Conservation (phyloP, 1,284 basidiomycete genomes). For the Cystobasidiaceae sp. region DNA sequence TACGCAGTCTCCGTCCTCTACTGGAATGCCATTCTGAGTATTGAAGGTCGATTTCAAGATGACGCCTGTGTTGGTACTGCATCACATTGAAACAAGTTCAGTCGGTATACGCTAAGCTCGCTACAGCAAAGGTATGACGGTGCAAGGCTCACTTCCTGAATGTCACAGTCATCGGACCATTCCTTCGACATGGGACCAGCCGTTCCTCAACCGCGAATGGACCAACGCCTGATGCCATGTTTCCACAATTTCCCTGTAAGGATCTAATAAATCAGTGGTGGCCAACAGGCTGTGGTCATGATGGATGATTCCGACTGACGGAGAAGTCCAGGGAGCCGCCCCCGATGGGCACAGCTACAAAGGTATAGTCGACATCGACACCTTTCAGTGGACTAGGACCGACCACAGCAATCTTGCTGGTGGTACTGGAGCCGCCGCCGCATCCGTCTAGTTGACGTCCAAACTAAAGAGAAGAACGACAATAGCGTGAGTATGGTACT, state of each 20-base stretch:
- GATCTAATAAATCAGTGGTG: constrained; percentile 59
- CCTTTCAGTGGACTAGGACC: constrained; percentile 49
- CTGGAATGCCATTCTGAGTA: constrained; percentile 53
- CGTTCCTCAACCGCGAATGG: constrained; percentile 42
- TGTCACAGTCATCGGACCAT: neutral
- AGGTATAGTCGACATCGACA: constrained; percentile 62
- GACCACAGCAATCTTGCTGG: constrained; percentile 74
- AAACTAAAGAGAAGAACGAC: neutral
- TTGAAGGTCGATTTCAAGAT: constrained; percentile 55
- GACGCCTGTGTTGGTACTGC: constrained; percentile 56
- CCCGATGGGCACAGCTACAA: constrained; percentile 51
- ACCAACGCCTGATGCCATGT: constrained; percentile 43
- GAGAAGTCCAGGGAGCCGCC: neutral
- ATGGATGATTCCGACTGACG: neutral
- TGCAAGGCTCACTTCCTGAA: neutral
- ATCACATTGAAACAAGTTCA: constrained; percentile 28
- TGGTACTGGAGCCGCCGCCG: constrained; percentile 70
- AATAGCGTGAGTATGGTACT: neutral
- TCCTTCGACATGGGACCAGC: neutral
- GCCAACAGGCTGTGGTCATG: constrained; percentile 35
- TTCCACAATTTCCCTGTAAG: constrained; percentile 50
- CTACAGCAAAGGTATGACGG: no score
- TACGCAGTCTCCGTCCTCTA: neutral
- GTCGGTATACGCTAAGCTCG: constrained; percentile 29
- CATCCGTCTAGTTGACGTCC: constrained; percentile 67